Base-by-base conservation (phyloP, 768 basidiomycete species). In the Termitomyces sp. region DNA sequence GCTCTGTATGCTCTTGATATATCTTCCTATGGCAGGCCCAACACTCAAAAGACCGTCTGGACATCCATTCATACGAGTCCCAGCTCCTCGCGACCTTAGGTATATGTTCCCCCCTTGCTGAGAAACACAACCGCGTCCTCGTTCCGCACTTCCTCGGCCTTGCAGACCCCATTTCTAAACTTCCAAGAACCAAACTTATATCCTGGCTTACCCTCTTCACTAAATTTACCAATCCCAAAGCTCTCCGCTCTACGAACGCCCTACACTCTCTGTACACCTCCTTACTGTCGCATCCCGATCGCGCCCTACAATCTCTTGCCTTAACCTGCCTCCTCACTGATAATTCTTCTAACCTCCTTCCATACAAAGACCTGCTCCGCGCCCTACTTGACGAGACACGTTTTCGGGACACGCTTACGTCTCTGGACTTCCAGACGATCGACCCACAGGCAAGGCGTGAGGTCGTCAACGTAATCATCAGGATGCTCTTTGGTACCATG, bases 181-280 rank as follows among this genome's bases (percentile, higher is more conserved):
- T 90, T 7, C 74, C 86, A 2, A 86, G 86, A 47, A 72, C 79
- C 34, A 89, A 87, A 69, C 82, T 97, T 10, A 75, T 75, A 15
- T 79, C 84, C 0, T 98, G 92, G 87, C 84, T 98, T 32, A 83
- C 83, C 20, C 81, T 98, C 11, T 92, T 98, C 73, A 82, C 91
- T 54, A 96, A 95, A 70, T 92, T 99, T 71, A 77, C 77, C 66
- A 98, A 98, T 69, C 96, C 96, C n/a, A 96, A 93, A 74, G 92
- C 94, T 0, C 77, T 96, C 2, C 83, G 86, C 69, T 80, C 85
- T 7, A 84, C 91, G 0, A 81, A 88, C 9, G 79, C 80, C 0
- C 79, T 98, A 5, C 83, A 82, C 46, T 55, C 77, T 1, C 70
- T 94, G 29, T 96, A 95, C 74, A 79, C 81, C 14, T 75, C 82